Evolutionary conservation across 2,329 filamentous ascomycete species (phyloP), one percentile per base, ranked within the genome.

Genomic region (Penicillium expansum): DNA sequence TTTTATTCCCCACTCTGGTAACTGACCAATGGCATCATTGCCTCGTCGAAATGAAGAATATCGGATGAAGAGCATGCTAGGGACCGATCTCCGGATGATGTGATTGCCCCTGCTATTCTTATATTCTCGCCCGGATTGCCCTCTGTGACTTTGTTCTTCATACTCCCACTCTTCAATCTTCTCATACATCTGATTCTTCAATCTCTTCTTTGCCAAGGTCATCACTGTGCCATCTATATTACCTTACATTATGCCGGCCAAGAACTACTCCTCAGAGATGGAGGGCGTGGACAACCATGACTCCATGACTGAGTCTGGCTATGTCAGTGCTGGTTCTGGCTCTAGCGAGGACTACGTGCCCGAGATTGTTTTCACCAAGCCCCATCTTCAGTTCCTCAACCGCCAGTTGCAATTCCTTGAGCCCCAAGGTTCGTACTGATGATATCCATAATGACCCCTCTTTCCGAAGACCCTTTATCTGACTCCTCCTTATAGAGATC

Each of bases 381-480:
- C 88, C 62, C 93, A 99, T 75, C 82, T 97, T 66, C 88, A 90
- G 69, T 93, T 93, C 76, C 83, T 99, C 74, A 99, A 99, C 82
- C 79, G 86, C 62, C 91, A 96, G 76, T 80, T 99, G 67, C 90
- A 94, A 75, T 84, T 87, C 71, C 89, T 97, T 75, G 86, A 92
- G 71, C 91, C 94, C 60, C 82, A 93, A 77, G 83, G 83, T 85
- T 71, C 65, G 77, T 72, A 48, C 30, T 41, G 11, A 42, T 41
- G 11, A 42, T 49, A 24, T 45, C 27, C 38, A 47, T 43, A 57
- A 38, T 47, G 48, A 55, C 48, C 47, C 35, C 33, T 48, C 47
- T 59, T 60, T 32, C 29, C 45, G 18, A 41, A 48, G 37, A 20
- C 37, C 44, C 48, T 52, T 49, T 22, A 32, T 56, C 59, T 66